Conservation (phyloP, 148 eudicot species). For the Selenicereus undatus region DNA sequence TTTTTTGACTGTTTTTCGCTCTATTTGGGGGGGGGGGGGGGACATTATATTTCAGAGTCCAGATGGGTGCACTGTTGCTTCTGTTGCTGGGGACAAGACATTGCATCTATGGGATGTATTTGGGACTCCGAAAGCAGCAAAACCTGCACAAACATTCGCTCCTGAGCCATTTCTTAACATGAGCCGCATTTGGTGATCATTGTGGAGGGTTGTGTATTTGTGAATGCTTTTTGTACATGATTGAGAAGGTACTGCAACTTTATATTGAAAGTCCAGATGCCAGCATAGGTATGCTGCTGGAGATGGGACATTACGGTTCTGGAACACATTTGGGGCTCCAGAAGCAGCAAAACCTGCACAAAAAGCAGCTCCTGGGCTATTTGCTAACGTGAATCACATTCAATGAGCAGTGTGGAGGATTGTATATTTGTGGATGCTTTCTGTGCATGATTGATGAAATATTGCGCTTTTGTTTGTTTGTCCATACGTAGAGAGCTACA, state of each 20-base stretch:
- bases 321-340: constrained; percentile 73
- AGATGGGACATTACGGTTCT: constrained; percentile 64
- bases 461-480: background rate
- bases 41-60: no score
- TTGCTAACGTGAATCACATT: constrained; percentile 58
- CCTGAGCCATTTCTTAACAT: constrained; percentile 61
- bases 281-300: constrained; percentile 67
- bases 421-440: no score
- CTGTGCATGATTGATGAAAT: background rate
- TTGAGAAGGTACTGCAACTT: background rate
- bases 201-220: no score
- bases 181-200: constrained; percentile 52
- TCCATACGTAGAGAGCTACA: background rate
- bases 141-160: constrained; percentile 49
- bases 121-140: constrained; percentile 45
- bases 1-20: background rate
- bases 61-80: constrained; percentile 73
- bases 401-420: constrained; percentile 27
- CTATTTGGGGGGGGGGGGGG: no score
- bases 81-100: constrained; percentile 61
- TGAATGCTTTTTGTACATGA: background rate
- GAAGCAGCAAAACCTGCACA: constrained; percentile 65
- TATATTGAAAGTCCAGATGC: constrained; percentile 62
- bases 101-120: constrained; percentile 67
- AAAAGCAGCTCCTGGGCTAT: constrained; percentile 50